These are phyloP conservation scores for Warburgia ugandensis DNA, from an alignment of 164 flowering plant genomes.

Conservation along the genomic window DNA sequence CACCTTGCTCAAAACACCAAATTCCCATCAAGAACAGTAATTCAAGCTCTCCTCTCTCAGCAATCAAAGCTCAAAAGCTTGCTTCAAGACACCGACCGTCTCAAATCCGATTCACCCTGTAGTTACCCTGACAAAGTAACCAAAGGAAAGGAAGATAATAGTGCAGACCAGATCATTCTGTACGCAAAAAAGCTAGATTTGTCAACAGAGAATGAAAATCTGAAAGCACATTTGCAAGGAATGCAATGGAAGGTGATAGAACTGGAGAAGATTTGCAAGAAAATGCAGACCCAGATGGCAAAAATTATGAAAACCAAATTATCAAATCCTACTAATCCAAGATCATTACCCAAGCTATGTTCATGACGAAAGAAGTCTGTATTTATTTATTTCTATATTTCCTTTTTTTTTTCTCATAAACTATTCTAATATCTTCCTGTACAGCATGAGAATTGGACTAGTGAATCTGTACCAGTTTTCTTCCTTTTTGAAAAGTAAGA, in stretches of 20 bases:
- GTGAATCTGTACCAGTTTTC: not conserved
- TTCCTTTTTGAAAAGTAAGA: not conserved
- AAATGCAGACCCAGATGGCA: slow-evolving; percentile 64
- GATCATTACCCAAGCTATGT: slow-evolving; percentile 68
- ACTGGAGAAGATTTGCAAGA: slow-evolving; percentile 68
- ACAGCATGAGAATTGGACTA: not conserved
- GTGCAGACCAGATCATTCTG: slow-evolving; percentile 40
- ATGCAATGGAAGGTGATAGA: slow-evolving; percentile 91
- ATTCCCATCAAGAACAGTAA: slow-evolving; percentile 53
- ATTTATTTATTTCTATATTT: too few species aligned
- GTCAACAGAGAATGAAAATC: slow-evolving; percentile 40
- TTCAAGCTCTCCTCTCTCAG: slow-evolving; percentile 60
- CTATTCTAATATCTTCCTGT: slow-evolving; percentile 1
- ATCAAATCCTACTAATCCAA: slow-evolving; percentile 18
- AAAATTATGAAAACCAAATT: slow-evolving; percentile 25
- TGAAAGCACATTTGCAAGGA: slow-evolving; percentile 58
- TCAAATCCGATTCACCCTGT: slow-evolving; percentile 20
- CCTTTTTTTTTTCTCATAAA: not conserved
- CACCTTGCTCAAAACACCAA: slow-evolving; percentile 65
- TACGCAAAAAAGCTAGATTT: slow-evolving; percentile 41
- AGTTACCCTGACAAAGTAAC: slow-evolving; percentile 10
- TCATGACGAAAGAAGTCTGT: too few species aligned
- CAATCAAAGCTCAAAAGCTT: slow-evolving; percentile 30
- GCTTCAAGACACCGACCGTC: slow-evolving; percentile 23
- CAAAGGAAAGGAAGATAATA: slow-evolving; percentile 12